Evolutionary conservation across 306 rosid species (phyloP), one percentile per base, ranked within the genome.

Genomic region (Aeschynomene evenia): DNA sequence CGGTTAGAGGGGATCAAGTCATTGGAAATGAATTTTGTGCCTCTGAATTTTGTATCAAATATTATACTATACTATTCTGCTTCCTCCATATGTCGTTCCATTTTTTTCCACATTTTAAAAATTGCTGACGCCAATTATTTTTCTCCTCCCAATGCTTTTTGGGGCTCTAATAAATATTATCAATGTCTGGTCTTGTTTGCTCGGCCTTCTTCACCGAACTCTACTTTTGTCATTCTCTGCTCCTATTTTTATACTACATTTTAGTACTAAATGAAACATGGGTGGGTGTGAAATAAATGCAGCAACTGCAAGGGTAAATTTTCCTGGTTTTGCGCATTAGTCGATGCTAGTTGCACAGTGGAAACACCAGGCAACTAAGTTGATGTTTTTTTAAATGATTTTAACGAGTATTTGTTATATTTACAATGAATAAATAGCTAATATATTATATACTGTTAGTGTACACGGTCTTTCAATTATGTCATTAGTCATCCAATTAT

Each of bases 11-110:
- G 88, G 83, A 60, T 65, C 68, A 77, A 78, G 79, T 78, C 66
- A 45, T 37, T 67, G 66, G 74, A 71, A 75, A 76, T 76, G 84
- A 87, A 90, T 84, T 84, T 85, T 88, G 81, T 85, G 86, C 72
- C 68, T 65, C 84, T 10, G 60, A 77, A 79, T 80, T 57, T 80
- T 83, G 82, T 79, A 72, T 73, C 75, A 73, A 79, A 73, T 31
- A 60, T 51, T 82, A 80, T 76, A 50, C 66, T 22, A n/a, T 74
- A 69, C 83, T 63, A 31, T 73, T n/a, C 63, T 67, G 37, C 22
- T 66, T 8, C 45, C 9, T 15, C 48, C 48, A 12, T 16, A 40
- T n/a, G 5, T 39, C 2, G 4, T 9, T 43, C 18, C 18, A 6
- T 45, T 45, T 5, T 0, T 1, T 9, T 8, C 8, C 51, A n/a